A percentile compares a stretch with the other conserved stretches of the same genome.
Conservation (phyloP, 2,329 filamentous ascomycete genomes). For the Trichothecium roseum region DNA sequence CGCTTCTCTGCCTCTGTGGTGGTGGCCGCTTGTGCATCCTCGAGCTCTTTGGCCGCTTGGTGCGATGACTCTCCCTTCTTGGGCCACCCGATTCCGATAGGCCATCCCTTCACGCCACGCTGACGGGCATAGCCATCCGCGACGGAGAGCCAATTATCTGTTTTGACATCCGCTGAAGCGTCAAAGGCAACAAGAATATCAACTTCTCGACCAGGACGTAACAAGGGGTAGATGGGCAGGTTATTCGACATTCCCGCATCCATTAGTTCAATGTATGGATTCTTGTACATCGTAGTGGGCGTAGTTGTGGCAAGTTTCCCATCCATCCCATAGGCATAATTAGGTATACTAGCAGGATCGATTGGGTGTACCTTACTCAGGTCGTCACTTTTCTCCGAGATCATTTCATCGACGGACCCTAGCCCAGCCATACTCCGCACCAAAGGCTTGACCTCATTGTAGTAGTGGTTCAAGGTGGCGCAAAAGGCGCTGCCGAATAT, state of each 20-base stretch:
- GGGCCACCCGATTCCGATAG: slow-evolving; percentile 90
- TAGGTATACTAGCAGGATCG: slow-evolving; percentile 81
- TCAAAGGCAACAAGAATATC: slow-evolving; percentile 92
- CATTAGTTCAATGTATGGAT: slow-evolving; percentile 73
- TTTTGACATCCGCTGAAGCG: slow-evolving; percentile 83
- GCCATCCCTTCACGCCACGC: slow-evolving; percentile 88
- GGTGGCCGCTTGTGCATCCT: slow-evolving; percentile 51
- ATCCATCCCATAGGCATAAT: slow-evolving; percentile 77
- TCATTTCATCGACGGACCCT: slow-evolving; percentile 66
- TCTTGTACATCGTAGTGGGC: slow-evolving; percentile 64
- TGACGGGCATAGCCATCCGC: slow-evolving; percentile 88
- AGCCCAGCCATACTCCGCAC: slow-evolving; percentile 68
- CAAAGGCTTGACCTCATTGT: slow-evolving; percentile 81
- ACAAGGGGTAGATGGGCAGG: slow-evolving; percentile 85
- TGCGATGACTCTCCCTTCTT: slow-evolving; percentile 46
- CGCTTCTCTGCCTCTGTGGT: slow-evolving; percentile 52
- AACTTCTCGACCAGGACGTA: slow-evolving; percentile 78
- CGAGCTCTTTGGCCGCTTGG: slow-evolving; percentile 54
- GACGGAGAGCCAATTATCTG: slow-evolving; percentile 92
- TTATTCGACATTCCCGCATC: slow-evolving; percentile 99
- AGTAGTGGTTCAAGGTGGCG: slow-evolving; percentile 91
- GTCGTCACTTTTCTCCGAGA: slow-evolving; percentile 73
- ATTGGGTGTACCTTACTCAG: slow-evolving; percentile 90
- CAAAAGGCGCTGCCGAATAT: slow-evolving; percentile 98
- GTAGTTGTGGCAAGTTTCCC: slow-evolving; percentile 63